phyloP scores from a whole-genome alignment of 2,329 filamentous ascomycete genomes.

The Alternaria gaisen region DNA sequence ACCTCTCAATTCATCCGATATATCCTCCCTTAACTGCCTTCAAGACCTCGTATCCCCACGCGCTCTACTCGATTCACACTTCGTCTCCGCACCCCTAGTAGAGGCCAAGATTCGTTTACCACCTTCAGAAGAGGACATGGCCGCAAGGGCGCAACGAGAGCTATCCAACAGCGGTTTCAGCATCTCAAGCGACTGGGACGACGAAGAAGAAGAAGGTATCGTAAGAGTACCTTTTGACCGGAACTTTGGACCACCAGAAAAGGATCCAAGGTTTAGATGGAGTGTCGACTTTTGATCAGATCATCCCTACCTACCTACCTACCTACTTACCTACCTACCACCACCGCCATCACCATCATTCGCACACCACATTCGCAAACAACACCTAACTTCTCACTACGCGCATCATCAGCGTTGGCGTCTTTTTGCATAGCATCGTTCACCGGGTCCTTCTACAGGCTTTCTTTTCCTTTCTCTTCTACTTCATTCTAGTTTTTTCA shows the following conservation, averaged over 20 bases:
- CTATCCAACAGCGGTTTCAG: constrained; percentile 33
- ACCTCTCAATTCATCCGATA: constrained; percentile 48
- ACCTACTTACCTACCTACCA: neutral
- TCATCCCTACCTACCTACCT: neutral
- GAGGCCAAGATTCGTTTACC: constrained; percentile 51
- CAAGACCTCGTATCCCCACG: constrained; percentile 51
- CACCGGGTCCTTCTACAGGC: neutral
- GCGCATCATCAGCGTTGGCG: neutral
- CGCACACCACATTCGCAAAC: neutral
- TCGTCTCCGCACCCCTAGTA: constrained; percentile 49
- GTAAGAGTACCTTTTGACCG: constrained; percentile 44
- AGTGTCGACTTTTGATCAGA: constrained; percentile 53
- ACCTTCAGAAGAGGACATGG: constrained; percentile 41
- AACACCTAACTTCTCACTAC: neutral
- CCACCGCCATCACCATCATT: neutral
- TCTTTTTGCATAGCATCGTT: neutral
- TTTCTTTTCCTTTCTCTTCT: neutral
- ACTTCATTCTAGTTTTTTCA: neutral
- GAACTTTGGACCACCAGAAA: constrained; percentile 41
- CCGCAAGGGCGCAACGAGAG: constrained; percentile 19
- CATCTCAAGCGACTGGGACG: constrained; percentile 30
- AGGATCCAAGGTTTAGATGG: constrained; percentile 53
- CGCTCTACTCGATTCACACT: constrained; percentile 46
- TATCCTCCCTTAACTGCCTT: constrained; percentile 50
- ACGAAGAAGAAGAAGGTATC: constrained; percentile 28